These are phyloP conservation scores for Saturnispora zaruensis DNA, from an alignment of 805 yeast genomes.

Conservation along the genomic window DNA sequence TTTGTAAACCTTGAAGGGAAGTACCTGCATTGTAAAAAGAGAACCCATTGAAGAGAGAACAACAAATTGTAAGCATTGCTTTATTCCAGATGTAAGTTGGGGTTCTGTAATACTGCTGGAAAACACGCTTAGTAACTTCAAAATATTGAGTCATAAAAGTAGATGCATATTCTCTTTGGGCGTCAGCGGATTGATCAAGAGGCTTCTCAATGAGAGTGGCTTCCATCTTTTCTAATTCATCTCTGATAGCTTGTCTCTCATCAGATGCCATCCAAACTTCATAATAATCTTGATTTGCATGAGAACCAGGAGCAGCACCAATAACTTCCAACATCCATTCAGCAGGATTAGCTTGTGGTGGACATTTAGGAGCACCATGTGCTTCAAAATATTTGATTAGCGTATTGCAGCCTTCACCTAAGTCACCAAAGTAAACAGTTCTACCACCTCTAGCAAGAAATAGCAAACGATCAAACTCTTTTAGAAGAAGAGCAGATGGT, in stretches of 20 bases:
- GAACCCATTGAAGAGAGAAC: constrained; percentile 59
- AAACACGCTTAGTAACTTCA: constrained; percentile 43
- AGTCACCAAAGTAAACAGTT: constrained; percentile 69
- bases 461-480: constrained; percentile 69
- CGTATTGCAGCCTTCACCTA: constrained; percentile 47
- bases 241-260: constrained; percentile 49
- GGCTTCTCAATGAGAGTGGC: constrained; percentile 39
- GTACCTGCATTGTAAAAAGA: constrained; percentile 58
- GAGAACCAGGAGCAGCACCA: constrained; percentile 78
- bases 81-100: constrained; percentile 53
- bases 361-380: constrained; percentile 60
- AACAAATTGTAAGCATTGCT: constrained; percentile 40
- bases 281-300: constrained; percentile 61
- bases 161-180: constrained; percentile 39
- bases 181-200: constrained; percentile 26
- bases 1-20: constrained; percentile 64
- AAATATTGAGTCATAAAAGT: constrained; percentile 32
- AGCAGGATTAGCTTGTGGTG: constrained; percentile 67
- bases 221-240: constrained; percentile 58
- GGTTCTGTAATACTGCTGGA: constrained; percentile 58
- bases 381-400: constrained; percentile 59
- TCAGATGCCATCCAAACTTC: constrained; percentile 70
- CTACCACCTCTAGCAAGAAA: constrained; percentile 64
- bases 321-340: constrained; percentile 89
- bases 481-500: constrained; percentile 72